Percentiles rank a stretch among this genome's conserved stretches.
These are phyloP conservation scores for Albatrellus ellisii DNA, from an alignment of 768 basidiomycete species.

Conservation along the genomic window DNA sequence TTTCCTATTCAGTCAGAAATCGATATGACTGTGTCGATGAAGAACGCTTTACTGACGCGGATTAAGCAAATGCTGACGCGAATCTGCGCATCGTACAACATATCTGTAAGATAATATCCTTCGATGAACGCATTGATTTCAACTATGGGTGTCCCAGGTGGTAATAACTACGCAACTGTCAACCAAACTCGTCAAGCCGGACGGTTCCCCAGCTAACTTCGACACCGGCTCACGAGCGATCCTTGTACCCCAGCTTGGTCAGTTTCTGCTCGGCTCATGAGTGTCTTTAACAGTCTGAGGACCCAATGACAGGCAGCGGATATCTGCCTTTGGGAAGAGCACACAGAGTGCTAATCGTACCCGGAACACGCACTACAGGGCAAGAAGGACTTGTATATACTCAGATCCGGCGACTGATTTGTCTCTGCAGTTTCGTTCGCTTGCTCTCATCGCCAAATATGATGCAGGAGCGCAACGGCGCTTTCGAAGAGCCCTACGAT, in stretches of 20 bases:
- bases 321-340: conserved; percentile 33
- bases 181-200: conserved; percentile 49
- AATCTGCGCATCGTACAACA: conserved; percentile 27
- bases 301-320: conserved; percentile 17
- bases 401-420: conserved; percentile 2
- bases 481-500: too few relatives aligned
- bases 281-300: neutral
- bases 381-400: conserved; percentile 17
- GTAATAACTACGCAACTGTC: conserved; percentile 57
- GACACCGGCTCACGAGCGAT: conserved; percentile 50
- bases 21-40: conserved; percentile 25
- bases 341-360: conserved; percentile 30
- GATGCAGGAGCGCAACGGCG: too few relatives aligned
- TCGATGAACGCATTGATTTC: neutral
- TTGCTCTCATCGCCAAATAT: conserved; percentile 28
- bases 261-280: conserved; percentile 3
- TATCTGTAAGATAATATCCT: conserved; percentile 4
- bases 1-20: conserved; percentile 48
- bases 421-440: conserved; percentile 24
- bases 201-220: conserved; percentile 54
- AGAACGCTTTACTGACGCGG: conserved; percentile 31
- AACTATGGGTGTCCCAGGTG: conserved; percentile 20
- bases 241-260: conserved; percentile 57
- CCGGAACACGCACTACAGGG: conserved; percentile 28
- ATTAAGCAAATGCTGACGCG: conserved; percentile 41